Base-by-base conservation (phyloP, 2,329 filamentous ascomycete genomes). In the Uncinocarpus reesii region DNA sequence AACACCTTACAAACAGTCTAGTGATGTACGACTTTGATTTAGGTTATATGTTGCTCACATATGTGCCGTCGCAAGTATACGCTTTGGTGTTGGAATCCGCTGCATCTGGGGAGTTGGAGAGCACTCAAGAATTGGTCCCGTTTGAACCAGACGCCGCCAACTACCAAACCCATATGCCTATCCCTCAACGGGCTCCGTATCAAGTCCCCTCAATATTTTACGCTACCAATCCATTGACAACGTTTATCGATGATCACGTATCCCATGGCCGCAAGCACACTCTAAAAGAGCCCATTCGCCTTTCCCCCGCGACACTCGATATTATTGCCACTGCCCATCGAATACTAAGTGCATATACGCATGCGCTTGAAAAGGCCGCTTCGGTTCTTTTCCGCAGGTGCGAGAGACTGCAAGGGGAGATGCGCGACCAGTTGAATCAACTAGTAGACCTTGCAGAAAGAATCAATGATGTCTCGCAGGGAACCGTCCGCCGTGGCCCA, bases 31-130 rank as follows among this genome's bases (percentile, higher is more conserved):
- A 80, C 52, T 71, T 71, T 8, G 74, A 77, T 50, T 59, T 80
- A 24, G 78, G 78, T 7, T 78, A 79, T 55, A 64, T 81, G 23
- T 60, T 82, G 37, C 65, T 79, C 31, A 77, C 73, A 20, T 67
- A 65, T 21, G 65, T 66, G 28, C 65, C 66, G 6, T 69, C 68
- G 38, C 69, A 71, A 52, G 71, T 72, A 1, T 71, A 71, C 54
- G 77, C 71, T 24, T 74, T 70, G 3, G 62, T 67, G 45, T 70
- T 77, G 41, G 76, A 80, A 54, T 64, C 71, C 6, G 70, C 74
- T 6, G 65, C 50, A 47, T 50, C 60, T 37, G 55, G 60, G 16
- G 53, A 58, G 3, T 56, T 64, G 42, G 58, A 61, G 1, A 56
- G 58, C 11, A 55, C 60, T 1, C 51, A 57, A 28, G 61, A 63